A percentile compares a stretch with the other conserved stretches of the same genome.
phyloP scores from a whole-genome alignment of 495 filamentous ascomycete genomes.

The Pyrenopolyporus hunteri region DNA sequence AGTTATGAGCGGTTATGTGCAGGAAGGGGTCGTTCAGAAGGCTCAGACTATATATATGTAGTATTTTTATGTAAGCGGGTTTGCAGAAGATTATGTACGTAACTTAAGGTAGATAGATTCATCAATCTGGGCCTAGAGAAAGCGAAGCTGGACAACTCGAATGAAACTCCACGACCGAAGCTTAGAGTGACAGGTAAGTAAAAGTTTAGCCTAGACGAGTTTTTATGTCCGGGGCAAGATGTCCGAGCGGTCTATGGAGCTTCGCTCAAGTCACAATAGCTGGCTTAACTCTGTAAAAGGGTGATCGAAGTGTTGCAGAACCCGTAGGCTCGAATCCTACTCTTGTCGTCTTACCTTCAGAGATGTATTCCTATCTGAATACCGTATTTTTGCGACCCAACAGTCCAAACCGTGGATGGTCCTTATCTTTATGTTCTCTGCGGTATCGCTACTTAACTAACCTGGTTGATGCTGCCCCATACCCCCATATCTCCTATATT shows the following conservation, averaged over 20 bases:
- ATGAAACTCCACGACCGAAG: not conserved
- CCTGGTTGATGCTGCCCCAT: too few relatives aligned
- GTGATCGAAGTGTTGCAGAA: slow-evolving; percentile 13
- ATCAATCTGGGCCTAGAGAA: too few relatives aligned
- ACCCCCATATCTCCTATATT: too few relatives aligned
- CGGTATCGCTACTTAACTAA: too few relatives aligned
- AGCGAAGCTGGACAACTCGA: not conserved
- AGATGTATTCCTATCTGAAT: not conserved
- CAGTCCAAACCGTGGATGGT: too few relatives aligned
- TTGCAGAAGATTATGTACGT: too few relatives aligned
- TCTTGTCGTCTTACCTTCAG: not conserved
- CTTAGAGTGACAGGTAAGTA: not conserved
- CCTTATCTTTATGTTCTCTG: too few relatives aligned
- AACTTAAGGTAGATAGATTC: too few relatives aligned
- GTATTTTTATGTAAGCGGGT: too few relatives aligned
- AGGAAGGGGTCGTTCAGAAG: not conserved
- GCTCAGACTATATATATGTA: not conserved
- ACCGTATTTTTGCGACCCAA: not conserved
- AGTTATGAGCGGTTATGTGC: not conserved
- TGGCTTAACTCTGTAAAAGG: not conserved
- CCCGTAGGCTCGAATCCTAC: slow-evolving; percentile 14
- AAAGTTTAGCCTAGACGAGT: not conserved
- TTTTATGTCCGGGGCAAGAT: not conserved
- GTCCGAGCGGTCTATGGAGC: slow-evolving; percentile 6
- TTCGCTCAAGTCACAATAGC: slow-evolving; percentile 5